phyloP scores from a whole-genome alignment of 139 green algal species.

The Chlorella vulgaris region DNA sequence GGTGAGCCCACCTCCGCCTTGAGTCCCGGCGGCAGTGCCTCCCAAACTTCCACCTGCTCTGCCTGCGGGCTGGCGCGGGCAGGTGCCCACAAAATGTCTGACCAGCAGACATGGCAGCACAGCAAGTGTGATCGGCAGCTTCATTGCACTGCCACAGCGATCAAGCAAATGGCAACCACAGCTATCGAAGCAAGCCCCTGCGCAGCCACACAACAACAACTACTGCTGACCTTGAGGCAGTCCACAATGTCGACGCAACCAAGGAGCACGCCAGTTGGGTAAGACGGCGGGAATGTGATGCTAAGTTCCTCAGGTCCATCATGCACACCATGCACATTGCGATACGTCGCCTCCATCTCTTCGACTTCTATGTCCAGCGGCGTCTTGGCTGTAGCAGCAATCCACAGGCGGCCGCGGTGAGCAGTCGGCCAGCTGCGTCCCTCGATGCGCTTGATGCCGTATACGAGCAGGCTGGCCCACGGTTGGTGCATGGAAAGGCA shows the following conservation, averaged over 20 bases:
- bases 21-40: conserved; percentile 35
- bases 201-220: too few species aligned
- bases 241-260: conserved; percentile 63
- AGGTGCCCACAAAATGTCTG: too few species aligned
- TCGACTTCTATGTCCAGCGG: conserved; percentile 27
- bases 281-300: conserved; percentile 38
- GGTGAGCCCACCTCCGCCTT: conserved; percentile 39
- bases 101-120: neutral
- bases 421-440: conserved; percentile 53
- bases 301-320: neutral
- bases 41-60: conserved; percentile 46
- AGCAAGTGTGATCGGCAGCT: too few species aligned
- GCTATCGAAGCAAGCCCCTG: too few species aligned
- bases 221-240: conserved; percentile 42
- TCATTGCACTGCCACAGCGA: too few species aligned
- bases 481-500: neutral
- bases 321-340: conserved; percentile 40
- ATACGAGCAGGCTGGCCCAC: conserved; percentile 45
- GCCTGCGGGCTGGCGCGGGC: too few species aligned
- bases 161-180: too few species aligned
- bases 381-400: conserved; percentile 49
- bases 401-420: conserved; percentile 57
- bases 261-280: conserved; percentile 58
- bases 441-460: conserved; percentile 69
- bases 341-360: conserved; percentile 58